A percentile compares a stretch with the other conserved stretches of the same genome.
Evolutionary conservation across 169 alveolate species (phyloP).

Genomic region (Plasmodium berghei): DNA sequence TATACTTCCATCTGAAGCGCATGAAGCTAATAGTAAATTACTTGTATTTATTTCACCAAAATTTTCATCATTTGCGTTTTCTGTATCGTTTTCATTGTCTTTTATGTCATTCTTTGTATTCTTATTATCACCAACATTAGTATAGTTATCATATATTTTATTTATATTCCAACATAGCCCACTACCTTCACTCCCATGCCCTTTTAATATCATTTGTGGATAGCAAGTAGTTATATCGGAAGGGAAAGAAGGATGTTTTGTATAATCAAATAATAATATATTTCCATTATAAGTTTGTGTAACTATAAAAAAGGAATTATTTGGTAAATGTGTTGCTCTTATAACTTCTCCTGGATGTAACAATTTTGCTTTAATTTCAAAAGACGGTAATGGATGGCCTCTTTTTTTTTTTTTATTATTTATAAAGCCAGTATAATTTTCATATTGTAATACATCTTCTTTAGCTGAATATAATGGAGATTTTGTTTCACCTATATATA

Average conservation of each 20-base stretch:
- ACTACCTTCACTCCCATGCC: constrained; percentile 94
- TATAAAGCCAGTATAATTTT: constrained; percentile 84
- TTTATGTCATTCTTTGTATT: background rate
- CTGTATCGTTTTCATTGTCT: background rate
- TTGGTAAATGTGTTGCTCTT: constrained; percentile 94
- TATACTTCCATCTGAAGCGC: constrained; percentile 92
- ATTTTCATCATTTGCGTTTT: background rate
- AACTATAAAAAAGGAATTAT: constrained; percentile 91
- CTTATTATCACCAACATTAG: background rate
- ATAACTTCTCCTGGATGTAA: constrained; percentile 89
- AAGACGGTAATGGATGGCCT: constrained; percentile 53
- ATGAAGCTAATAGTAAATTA: constrained; percentile 86
- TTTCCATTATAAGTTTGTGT: constrained; percentile 93
- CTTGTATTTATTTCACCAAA: constrained; percentile 79
- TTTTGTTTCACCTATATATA: constrained; percentile 90
- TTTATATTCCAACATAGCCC: constrained; percentile 92
- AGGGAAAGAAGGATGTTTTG: constrained; percentile 94
- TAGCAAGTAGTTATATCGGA: constrained; percentile 86
- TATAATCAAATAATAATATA: constrained; percentile 92
- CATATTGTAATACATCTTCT: constrained; percentile 83
- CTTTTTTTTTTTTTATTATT: constrained; percentile 66
- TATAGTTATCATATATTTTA: constrained; percentile 19
- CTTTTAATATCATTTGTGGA: constrained; percentile 92
- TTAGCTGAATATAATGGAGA: constrained; percentile 76
- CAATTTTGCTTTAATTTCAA: constrained; percentile 89